A percentile compares a stretch with the other conserved stretches of the same genome.
phyloP scores from a whole-genome alignment of 768 basidiomycete species.

The Suillus subluteus region DNA sequence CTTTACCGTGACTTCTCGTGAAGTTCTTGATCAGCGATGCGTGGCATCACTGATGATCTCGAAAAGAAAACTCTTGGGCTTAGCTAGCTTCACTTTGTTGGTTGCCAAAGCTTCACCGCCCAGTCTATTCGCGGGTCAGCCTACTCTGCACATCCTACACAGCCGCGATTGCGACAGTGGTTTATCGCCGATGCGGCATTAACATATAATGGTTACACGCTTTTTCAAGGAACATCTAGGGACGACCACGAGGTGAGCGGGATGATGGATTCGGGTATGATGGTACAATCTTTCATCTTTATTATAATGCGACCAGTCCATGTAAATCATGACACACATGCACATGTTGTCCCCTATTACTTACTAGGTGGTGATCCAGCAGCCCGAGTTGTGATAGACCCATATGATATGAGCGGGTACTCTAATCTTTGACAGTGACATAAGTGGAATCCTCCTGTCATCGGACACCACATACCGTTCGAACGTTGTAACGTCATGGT shows the following conservation, averaged over 20 bases:
- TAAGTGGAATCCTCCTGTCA: not conserved
- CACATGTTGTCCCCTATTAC: not conserved
- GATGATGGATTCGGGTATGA: constrained; percentile 13
- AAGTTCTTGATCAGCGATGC: constrained; percentile 12
- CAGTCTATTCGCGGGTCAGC: constrained; percentile 11
- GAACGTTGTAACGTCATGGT: not conserved
- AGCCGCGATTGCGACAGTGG: constrained; percentile 11
- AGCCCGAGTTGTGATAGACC: not conserved
- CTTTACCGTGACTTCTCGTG: constrained; percentile 11
- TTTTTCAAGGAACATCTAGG: constrained; percentile 12
- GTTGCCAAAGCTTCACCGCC: constrained; percentile 1
- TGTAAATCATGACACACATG: not conserved
- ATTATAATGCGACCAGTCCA: not conserved
- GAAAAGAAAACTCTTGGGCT: constrained; percentile 8
- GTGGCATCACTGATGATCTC: constrained; percentile 14
- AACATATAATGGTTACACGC: constrained; percentile 15
- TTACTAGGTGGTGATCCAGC: not conserved
- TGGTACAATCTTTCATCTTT: constrained; percentile 16
- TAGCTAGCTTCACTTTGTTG: constrained; percentile 1
- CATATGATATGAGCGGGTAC: not conserved
- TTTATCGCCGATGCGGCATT: constrained; percentile 17
- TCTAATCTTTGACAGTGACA: not conserved
- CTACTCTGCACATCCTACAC: not conserved
- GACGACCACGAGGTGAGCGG: constrained; percentile 6
- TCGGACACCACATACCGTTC: not conserved